A percentile compares a stretch with the other conserved stretches of the same genome.
phyloP scores from a whole-genome alignment of 1,284 basidiomycete species.

The Cutaneotrichosporon sp. region DNA sequence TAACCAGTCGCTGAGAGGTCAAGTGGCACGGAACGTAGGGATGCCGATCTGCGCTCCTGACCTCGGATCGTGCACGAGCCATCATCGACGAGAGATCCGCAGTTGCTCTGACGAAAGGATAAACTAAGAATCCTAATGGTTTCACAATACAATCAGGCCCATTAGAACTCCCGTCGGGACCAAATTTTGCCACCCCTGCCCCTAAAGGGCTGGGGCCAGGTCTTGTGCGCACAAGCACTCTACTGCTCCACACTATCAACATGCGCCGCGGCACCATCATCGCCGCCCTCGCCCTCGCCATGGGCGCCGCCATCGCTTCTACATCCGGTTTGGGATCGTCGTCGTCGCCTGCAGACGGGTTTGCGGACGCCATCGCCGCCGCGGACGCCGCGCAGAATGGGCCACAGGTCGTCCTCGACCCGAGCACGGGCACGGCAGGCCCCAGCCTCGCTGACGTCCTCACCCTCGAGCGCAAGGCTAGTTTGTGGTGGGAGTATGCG shows the following conservation, averaged over 20 bases:
- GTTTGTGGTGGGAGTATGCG: constrained; percentile 44
- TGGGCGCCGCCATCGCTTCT: neutral
- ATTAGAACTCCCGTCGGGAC: no score
- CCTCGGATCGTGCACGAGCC: no score
- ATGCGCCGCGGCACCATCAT: constrained; percentile 8
- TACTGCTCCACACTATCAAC: neutral
- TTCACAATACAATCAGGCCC: no score
- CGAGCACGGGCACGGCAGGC: neutral
- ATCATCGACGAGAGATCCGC: no score
- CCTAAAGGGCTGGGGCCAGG: no score
- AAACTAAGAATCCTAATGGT: no score
- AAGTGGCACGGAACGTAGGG: no score
- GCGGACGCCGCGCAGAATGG: neutral
- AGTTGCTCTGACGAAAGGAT: no score
- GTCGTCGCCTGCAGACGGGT: neutral
- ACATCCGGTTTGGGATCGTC: neutral
- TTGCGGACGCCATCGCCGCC: neutral
- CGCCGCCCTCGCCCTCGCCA: neutral
- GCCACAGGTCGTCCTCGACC: neutral
- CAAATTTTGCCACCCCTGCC: no score
- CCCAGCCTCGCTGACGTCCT: constrained; percentile 35
- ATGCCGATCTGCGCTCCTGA: no score
- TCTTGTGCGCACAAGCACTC: no score
- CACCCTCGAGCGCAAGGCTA: constrained; percentile 35
- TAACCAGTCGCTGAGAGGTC: no score